Evolutionary conservation across 1,139 yeast genomes (phyloP).

Genomic region (Hemisphaericaspora xylanilytica): DNA sequence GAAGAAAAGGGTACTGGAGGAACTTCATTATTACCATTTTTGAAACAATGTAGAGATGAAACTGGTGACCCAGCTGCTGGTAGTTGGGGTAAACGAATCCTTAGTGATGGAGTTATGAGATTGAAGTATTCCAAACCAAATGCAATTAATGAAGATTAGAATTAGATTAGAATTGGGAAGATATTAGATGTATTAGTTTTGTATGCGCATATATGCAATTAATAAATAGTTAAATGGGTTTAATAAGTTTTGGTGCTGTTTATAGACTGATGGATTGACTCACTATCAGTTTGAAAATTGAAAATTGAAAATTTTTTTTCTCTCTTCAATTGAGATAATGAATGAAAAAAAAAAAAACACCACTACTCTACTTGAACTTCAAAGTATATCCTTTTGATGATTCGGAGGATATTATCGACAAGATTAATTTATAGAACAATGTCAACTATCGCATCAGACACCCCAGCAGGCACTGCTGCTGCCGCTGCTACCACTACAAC

Average conservation of each 20-base stretch:
- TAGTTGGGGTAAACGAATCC: constrained; percentile 76
- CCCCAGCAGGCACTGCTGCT: constrained; percentile 10
- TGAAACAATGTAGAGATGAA: constrained; percentile 94
- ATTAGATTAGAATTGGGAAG: not conserved
- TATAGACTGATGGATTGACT: too few species aligned
- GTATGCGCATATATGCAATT: constrained; percentile 1
- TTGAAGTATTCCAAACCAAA: constrained; percentile 38
- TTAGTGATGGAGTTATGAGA: constrained; percentile 58
- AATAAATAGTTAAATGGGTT: too few species aligned
- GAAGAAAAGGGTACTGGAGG: constrained; percentile 91
- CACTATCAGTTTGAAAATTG: too few species aligned
- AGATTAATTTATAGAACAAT: constrained; percentile 22
- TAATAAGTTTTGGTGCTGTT: too few species aligned
- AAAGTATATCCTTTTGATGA: constrained; percentile 6
- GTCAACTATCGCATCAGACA: constrained; percentile 13
- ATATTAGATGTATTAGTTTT: too few species aligned
- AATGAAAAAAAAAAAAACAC: too few species aligned
- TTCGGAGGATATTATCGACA: constrained; percentile 7
- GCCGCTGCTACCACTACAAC: constrained; percentile 10
- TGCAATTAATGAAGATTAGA: constrained; percentile 30
- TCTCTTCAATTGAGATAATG: too few species aligned
- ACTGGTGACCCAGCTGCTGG: constrained; percentile 93
- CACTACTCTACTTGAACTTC: too few species aligned
- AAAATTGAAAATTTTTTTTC: constrained; percentile 6
- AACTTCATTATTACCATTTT: constrained; percentile 83